These are phyloP conservation scores for Didymella pomorum DNA, from an alignment of 2,329 filamentous ascomycete species.

Conservation along the genomic window DNA sequence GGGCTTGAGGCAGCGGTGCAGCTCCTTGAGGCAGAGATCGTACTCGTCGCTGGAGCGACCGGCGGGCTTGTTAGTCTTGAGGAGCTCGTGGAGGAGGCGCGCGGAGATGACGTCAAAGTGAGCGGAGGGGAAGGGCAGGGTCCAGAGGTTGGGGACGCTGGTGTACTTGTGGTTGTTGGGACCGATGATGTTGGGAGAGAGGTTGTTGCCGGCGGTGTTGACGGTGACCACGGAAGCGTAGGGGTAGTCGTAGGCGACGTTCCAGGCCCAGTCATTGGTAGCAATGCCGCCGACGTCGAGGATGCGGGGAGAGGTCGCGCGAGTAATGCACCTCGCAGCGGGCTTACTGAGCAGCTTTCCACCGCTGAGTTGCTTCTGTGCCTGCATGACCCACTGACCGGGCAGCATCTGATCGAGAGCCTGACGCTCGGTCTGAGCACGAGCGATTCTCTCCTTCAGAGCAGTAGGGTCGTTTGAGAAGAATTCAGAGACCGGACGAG, in stretches of 20 bases:
- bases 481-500: constrained; percentile 57
- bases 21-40: constrained; percentile 83
- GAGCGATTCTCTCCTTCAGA: constrained; percentile 64
- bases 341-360: constrained; percentile 66
- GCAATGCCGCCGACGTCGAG: constrained; percentile 87
- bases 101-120: constrained; percentile 94
- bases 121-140: constrained; percentile 82
- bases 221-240: constrained; percentile 89
- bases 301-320: constrained; percentile 73
- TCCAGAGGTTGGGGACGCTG: constrained; percentile 77
- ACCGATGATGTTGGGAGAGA: constrained; percentile 66
- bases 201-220: constrained; percentile 62
- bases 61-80: constrained; percentile 70
- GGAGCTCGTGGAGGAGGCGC: constrained; percentile 81
- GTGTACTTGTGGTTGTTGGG: constrained; percentile 88
- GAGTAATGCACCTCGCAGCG: constrained; percentile 51
- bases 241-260: constrained; percentile 84
- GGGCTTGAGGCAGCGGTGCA: constrained; percentile 89
- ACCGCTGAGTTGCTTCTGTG: constrained; percentile 66
- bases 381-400: constrained; percentile 69
- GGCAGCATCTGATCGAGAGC: constrained; percentile 74
- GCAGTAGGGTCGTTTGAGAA: constrained; percentile 64
- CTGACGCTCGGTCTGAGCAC: constrained; percentile 77
- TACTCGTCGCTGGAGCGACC: constrained; percentile 74
- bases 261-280: constrained; percentile 95